These are phyloP conservation scores for Isoetes engelmannii DNA, from an alignment of 83 land plant species.

Conservation along the genomic window DNA sequence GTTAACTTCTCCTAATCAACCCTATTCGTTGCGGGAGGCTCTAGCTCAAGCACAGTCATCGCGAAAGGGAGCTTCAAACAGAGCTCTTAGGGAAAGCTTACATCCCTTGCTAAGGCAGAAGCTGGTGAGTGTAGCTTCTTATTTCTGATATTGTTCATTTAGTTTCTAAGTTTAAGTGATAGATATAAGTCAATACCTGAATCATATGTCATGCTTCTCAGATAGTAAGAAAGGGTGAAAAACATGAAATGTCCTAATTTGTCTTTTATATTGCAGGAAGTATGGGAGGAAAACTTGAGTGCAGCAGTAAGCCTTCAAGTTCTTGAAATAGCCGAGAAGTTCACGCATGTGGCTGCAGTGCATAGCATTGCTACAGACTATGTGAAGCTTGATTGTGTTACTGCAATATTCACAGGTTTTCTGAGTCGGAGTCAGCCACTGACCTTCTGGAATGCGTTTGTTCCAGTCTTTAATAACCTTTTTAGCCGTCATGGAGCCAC, in stretches of 20 bases:
- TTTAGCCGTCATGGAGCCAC: constrained; percentile 88
- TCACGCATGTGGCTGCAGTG: constrained; percentile 62
- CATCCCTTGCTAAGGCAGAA: constrained; percentile 93
- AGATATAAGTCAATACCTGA: not conserved
- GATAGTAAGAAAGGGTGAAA: not conserved
- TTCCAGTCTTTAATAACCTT: constrained; percentile 78
- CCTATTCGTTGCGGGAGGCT: constrained; percentile 87
- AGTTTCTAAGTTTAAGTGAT: no score
- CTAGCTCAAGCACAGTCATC: constrained; percentile 91
- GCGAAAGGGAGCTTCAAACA: constrained; percentile 65
- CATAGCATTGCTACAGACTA: constrained; percentile 85
- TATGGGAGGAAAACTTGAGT: constrained; percentile 98
- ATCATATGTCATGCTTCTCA: not conserved
- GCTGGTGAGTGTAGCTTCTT: constrained; percentile 42
- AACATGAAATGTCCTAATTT: not conserved
- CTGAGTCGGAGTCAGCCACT: constrained; percentile 83
- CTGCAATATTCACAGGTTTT: constrained; percentile 73
- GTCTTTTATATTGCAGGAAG: constrained; percentile 51
- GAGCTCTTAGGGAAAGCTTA: constrained; percentile 82
- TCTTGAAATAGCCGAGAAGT: constrained; percentile 74
- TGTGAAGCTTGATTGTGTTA: constrained; percentile 86
- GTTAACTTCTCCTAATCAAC: constrained; percentile 84
- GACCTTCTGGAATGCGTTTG: constrained; percentile 74
- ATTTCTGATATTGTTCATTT: not conserved
- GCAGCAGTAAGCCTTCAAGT: constrained; percentile 91